Percentiles rank a stretch among this genome's conserved stretches.
phyloP scores from a whole-genome alignment of 129 eudicot genomes.

The Artemisia tridentata region DNA sequence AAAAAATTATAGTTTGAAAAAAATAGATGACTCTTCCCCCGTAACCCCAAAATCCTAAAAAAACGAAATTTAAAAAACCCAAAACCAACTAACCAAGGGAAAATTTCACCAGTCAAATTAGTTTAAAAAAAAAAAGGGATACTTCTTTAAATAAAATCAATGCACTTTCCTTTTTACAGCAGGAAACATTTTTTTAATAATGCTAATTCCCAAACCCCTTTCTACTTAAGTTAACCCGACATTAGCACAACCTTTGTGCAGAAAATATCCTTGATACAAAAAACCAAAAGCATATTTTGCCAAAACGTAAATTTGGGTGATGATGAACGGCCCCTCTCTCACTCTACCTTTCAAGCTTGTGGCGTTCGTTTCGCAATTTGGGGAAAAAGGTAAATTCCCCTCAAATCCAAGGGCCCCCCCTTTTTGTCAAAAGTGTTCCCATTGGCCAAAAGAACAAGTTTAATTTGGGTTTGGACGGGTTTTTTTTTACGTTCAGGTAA shows the following conservation, averaged over 20 bases:
- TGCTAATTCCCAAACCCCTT: slow-evolving; percentile 24
- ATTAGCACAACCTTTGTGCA: slow-evolving; percentile 14
- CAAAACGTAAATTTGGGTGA: neutral
- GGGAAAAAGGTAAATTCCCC: slow-evolving; percentile 21
- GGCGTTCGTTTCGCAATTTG: slow-evolving; percentile 19
- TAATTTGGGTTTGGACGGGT: slow-evolving; percentile 27
- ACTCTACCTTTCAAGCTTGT: slow-evolving; percentile 18
- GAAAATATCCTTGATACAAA: slow-evolving; percentile 18
- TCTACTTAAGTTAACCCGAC: slow-evolving; percentile 5
- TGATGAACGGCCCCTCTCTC: neutral
- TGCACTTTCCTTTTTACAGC: slow-evolving; percentile 37
- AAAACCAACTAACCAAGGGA: neutral
- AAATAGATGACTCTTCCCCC: too few relatives aligned
- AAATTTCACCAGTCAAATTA: neutral
- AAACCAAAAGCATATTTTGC: slow-evolving; percentile 21
- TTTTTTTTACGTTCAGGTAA: neutral
- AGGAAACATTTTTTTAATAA: slow-evolving; percentile 22
- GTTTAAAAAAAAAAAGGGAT: slow-evolving; percentile 20
- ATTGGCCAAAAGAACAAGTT: slow-evolving; percentile 19
- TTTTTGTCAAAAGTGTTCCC: too few relatives aligned
- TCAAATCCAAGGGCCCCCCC: too few relatives aligned
- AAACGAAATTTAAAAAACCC: neutral
- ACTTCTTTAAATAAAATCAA: slow-evolving; percentile 7
- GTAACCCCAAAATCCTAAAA: too few relatives aligned
- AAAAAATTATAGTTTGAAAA: too few relatives aligned